A percentile compares a stretch with the other conserved stretches of the same genome.
These are phyloP conservation scores for Papilionanthe hybrid DNA, from an alignment of 116 monocot species.

Conservation along the genomic window DNA sequence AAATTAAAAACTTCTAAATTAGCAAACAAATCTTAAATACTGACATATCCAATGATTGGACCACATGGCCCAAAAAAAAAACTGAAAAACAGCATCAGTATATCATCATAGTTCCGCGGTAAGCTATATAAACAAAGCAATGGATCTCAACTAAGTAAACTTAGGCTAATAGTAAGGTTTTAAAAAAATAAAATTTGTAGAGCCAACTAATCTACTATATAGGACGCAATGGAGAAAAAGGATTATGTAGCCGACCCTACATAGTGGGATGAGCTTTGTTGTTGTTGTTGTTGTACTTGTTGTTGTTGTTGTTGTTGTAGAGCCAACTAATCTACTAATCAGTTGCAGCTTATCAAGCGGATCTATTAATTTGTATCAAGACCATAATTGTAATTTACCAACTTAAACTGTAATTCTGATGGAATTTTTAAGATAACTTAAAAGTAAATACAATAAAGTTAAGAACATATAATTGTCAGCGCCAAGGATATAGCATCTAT, in stretches of 20 bases:
- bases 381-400: neutral
- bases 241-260: too few species aligned
- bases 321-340: neutral
- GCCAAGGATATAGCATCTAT: too few species aligned
- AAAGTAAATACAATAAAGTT: too few species aligned
- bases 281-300: too few species aligned
- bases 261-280: too few species aligned
- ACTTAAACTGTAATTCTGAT: neutral
- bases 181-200: neutral
- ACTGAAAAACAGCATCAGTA: neutral
- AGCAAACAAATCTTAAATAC: constrained; percentile 4
- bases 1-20: constrained; percentile 14
- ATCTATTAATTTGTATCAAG: neutral
- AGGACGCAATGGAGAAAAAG: too few species aligned
- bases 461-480: too few species aligned
- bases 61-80: neutral
- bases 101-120: neutral
- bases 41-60: neutral
- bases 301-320: too few species aligned
- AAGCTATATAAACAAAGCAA: neutral
- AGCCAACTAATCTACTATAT: neutral
- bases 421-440: too few species aligned
- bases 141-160: neutral
- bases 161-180: neutral
- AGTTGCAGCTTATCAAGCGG: neutral